Conservation (phyloP, 2,329 filamentous ascomycete species). For the Colletotrichum tanaceti region DNA sequence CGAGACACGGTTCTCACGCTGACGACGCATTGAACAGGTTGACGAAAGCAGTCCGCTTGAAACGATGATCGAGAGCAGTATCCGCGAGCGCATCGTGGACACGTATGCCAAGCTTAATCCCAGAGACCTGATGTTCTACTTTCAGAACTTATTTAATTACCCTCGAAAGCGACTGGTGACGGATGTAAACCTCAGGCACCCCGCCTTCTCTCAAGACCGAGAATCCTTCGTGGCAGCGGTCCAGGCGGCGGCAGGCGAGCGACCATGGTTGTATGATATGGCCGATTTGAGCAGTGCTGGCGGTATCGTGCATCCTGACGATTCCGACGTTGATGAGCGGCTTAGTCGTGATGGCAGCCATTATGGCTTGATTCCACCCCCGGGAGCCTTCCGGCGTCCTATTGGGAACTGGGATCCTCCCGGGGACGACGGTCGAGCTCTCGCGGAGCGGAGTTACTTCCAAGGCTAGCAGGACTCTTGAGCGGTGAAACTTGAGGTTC, state of each 20-base stretch:
- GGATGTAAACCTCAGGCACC: conserved; percentile 54
- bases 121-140: conserved; percentile 60
- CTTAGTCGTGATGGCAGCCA: conserved; percentile 52
- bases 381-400: conserved; percentile 46
- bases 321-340: conserved; percentile 48
- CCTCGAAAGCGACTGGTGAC: conserved; percentile 58
- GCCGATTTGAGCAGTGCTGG: conserved; percentile 49
- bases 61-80: conserved; percentile 38
- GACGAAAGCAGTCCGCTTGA: conserved; percentile 30
- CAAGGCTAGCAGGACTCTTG: conserved; percentile 1
- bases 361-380: conserved; percentile 52
- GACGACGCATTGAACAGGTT: conserved; percentile 17
- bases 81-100: conserved; percentile 52
- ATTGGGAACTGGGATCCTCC: conserved; percentile 53
- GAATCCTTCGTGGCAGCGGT: conserved; percentile 58
- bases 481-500: not conserved
- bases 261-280: conserved; percentile 49
- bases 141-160: conserved; percentile 60
- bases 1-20: not conserved
- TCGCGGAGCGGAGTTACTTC: conserved; percentile 34
- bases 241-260: conserved; percentile 53
- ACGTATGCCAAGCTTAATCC: conserved; percentile 64
- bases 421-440: conserved; percentile 52
- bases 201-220: conserved; percentile 58
- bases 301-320: conserved; percentile 57